A percentile compares a stretch with the other conserved stretches of the same genome.
These are phyloP conservation scores for California macrophylla DNA, from an alignment of 441 rosid species.

Conservation along the genomic window DNA sequence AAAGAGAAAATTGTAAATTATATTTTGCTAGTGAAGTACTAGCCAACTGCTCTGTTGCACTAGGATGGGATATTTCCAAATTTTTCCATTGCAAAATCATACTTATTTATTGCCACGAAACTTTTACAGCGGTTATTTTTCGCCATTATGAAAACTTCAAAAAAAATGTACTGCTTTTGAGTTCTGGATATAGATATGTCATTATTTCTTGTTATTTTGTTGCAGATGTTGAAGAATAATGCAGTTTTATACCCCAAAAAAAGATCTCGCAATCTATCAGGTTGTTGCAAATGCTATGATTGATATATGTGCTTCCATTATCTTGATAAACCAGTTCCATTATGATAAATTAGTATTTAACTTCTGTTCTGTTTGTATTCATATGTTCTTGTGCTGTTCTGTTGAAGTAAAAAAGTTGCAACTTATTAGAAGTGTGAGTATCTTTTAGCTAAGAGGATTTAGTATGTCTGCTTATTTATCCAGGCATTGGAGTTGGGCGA, in stretches of 20 bases:
- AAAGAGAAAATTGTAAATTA: too few relatives aligned
- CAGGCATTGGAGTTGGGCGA: constrained; percentile 34
- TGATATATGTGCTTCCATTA: background rate
- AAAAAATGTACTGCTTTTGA: background rate
- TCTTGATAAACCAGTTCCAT: background rate
- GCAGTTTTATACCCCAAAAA: constrained; percentile 20
- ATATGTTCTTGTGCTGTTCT: background rate
- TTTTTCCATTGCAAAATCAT: background rate
- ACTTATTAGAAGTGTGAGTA: background rate
- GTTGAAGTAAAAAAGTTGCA: background rate
- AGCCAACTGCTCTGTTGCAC: background rate
- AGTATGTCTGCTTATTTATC: constrained; percentile 1
- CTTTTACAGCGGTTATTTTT: background rate
- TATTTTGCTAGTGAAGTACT: background rate
- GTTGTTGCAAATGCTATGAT: constrained; percentile 19
- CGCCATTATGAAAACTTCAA: background rate
- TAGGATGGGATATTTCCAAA: background rate
- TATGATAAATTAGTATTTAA: background rate
- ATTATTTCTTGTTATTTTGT: constrained; percentile 11
- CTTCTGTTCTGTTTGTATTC: background rate
- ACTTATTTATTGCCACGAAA: background rate
- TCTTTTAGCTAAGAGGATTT: constrained; percentile 6
- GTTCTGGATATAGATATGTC: background rate
- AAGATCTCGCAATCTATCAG: constrained; percentile 24
- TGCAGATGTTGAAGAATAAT: constrained; percentile 25